A percentile compares a stretch with the other conserved stretches of the same genome.
phyloP scores from a whole-genome alignment of 2,329 filamentous ascomycete species.

The Ophiocordyceps polyrhachis-furcata region DNA sequence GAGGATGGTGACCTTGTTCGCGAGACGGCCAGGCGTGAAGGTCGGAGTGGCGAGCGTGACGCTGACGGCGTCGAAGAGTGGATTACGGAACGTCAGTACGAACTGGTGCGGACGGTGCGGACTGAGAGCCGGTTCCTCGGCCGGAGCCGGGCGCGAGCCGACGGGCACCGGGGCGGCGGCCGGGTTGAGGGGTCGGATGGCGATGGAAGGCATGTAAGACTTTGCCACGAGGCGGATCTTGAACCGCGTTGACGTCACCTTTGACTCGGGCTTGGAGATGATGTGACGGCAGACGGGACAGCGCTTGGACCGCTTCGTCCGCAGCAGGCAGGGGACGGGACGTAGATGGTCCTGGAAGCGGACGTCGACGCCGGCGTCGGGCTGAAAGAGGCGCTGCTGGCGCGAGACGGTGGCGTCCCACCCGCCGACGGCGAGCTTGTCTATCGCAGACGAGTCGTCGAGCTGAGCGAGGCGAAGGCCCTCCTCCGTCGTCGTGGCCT shows the following conservation, averaged over 20 bases:
- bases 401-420: constrained; percentile 42
- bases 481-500: constrained; percentile 52
- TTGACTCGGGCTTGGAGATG: constrained; percentile 82
- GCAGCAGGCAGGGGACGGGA: constrained; percentile 64
- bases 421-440: constrained; percentile 36
- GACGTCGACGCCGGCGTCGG: constrained; percentile 30
- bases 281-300: constrained; percentile 89
- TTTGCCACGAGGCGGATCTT: constrained; percentile 80
- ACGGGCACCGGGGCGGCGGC: constrained; percentile 16
- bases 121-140: constrained; percentile 20
- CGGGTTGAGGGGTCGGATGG: constrained; percentile 43
- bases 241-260: constrained; percentile 75
- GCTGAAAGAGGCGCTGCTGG: constrained; percentile 29
- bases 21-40: constrained; percentile 56
- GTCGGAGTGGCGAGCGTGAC: constrained; percentile 76
- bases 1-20: constrained; percentile 70
- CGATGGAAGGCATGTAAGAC: constrained; percentile 71
- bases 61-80: constrained; percentile 77
- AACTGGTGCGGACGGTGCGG: constrained; percentile 54
- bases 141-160: constrained; percentile 12
- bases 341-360: constrained; percentile 58
- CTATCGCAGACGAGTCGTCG: constrained; percentile 43
- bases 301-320: constrained; percentile 84
- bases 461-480: constrained; percentile 47
- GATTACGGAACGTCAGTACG: constrained; percentile 79